phyloP scores from a whole-genome alignment of 1,284 basidiomycete genomes.

The Stereum hirsutum region DNA sequence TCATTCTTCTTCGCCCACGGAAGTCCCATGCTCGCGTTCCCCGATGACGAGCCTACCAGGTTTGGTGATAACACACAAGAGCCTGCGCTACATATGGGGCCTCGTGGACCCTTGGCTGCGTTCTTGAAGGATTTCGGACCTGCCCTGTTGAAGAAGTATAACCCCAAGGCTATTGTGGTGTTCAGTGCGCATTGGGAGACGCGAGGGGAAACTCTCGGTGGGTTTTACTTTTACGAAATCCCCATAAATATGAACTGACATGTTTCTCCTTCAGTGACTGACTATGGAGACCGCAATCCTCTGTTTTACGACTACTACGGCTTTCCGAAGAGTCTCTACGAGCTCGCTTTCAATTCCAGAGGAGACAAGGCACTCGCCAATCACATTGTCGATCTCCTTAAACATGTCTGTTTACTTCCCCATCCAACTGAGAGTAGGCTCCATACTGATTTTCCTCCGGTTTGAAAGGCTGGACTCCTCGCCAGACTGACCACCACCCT shows the following conservation, averaged over 20 bases:
- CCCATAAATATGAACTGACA: no score
- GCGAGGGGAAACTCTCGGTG: slow-evolving; percentile 41
- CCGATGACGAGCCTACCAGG: slow-evolving; percentile 13
- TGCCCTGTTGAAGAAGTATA: slow-evolving; percentile 56
- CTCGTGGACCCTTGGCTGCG: slow-evolving; percentile 42
- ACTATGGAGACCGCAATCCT: slow-evolving; percentile 67
- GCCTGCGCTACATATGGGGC: slow-evolving; percentile 30
- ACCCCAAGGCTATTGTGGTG: slow-evolving; percentile 66
- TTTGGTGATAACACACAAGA: slow-evolving; percentile 11
- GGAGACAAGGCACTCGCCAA: slow-evolving; percentile 49
- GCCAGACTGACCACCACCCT: slow-evolving; percentile 39
- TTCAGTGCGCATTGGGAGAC: slow-evolving; percentile 81
- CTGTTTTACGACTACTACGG: slow-evolving; percentile 68
- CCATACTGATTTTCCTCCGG: background rate
- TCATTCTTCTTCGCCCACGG: slow-evolving; percentile 73
- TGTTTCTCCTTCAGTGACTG: slow-evolving; percentile 48
- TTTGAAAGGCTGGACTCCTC: slow-evolving; percentile 48
- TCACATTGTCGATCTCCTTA: slow-evolving; percentile 51
- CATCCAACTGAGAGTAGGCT: background rate
- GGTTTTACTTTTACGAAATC: slow-evolving; percentile 14
- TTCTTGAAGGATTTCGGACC: slow-evolving; percentile 68
- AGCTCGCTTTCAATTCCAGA: slow-evolving; percentile 56
- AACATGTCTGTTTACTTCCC: slow-evolving; percentile 29
- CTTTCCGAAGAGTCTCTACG: slow-evolving; percentile 48
- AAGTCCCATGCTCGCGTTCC: slow-evolving; percentile 42